phyloP scores from a whole-genome alignment of 2,329 filamentous ascomycete genomes.

The Knufia petricola region DNA sequence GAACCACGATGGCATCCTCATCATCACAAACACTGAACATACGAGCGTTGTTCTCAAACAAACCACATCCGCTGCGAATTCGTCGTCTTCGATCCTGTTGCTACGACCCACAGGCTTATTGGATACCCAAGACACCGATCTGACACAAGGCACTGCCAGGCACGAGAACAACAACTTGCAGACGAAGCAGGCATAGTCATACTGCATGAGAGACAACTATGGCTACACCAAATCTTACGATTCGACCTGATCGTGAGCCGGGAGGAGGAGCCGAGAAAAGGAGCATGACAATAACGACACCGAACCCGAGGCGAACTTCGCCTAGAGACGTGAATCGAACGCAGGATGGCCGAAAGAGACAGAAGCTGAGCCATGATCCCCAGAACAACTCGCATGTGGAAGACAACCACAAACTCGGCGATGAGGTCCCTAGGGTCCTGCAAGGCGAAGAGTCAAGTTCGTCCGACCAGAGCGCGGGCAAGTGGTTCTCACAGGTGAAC shows the following conservation, averaged over 20 bases:
- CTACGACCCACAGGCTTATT: too few relatives aligned
- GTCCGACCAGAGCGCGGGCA: constrained; percentile 19
- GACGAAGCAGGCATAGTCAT: too few relatives aligned
- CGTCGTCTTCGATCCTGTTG: too few relatives aligned
- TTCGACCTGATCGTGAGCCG: too few relatives aligned
- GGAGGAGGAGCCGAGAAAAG: not conserved
- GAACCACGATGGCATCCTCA: not conserved
- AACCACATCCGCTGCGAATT: too few relatives aligned
- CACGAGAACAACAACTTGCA: too few relatives aligned
- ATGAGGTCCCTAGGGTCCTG: not conserved
- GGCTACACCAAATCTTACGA: not conserved
- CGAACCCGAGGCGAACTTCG: not conserved
- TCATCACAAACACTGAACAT: not conserved
- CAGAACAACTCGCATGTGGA: not conserved
- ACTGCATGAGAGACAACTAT: too few relatives aligned
- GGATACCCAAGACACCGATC: too few relatives aligned
- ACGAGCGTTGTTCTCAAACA: not conserved
- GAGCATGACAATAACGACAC: not conserved
- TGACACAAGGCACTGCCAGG: too few relatives aligned
- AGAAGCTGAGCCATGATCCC: constrained; percentile 7
- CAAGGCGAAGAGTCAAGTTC: constrained; percentile 6
- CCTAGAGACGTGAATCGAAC: not conserved
- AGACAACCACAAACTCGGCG: not conserved
- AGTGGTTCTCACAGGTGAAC: constrained; percentile 21
- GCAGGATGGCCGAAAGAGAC: constrained; percentile 6